A percentile compares a stretch with the other conserved stretches of the same genome.
phyloP scores from a whole-genome alignment of 1,284 basidiomycete genomes.

The Ustilago shanxiensis region DNA sequence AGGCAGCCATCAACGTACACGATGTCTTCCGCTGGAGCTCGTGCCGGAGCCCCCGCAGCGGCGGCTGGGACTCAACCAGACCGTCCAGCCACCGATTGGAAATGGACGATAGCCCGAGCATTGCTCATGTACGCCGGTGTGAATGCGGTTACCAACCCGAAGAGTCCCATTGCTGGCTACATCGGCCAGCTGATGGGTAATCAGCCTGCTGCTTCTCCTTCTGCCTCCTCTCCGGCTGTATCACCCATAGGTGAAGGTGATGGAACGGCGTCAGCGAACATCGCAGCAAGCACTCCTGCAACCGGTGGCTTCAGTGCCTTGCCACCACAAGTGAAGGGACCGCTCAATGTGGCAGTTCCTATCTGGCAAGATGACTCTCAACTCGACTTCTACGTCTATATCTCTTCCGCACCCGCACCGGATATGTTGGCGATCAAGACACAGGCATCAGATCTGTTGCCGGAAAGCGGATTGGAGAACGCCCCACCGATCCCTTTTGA shows the following conservation, averaged over 20 bases:
- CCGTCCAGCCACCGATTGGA: constrained; percentile 35
- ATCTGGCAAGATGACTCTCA: constrained; percentile 28
- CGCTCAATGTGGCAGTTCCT: constrained; percentile 37
- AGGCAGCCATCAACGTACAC: background rate
- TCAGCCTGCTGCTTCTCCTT: background rate
- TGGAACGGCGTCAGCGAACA: background rate
- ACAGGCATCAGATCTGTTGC: constrained; percentile 49
- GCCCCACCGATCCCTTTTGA: constrained; percentile 40
- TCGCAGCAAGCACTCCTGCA: background rate
- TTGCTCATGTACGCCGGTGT: constrained; percentile 48
- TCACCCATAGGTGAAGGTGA: background rate
- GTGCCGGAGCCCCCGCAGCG: constrained; percentile 7
- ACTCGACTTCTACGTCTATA: constrained; percentile 57
- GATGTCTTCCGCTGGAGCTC: constrained; percentile 15
- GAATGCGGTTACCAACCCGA: constrained; percentile 42
- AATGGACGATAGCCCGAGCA: constrained; percentile 37
- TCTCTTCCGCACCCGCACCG: constrained; percentile 39
- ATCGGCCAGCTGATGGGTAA: constrained; percentile 34
- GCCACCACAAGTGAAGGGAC: constrained; percentile 21
- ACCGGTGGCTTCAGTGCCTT: background rate
- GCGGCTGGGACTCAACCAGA: constrained; percentile 5
- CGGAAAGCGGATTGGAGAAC: constrained; percentile 15
- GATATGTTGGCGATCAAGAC: constrained; percentile 26
- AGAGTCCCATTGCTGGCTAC: constrained; percentile 31
- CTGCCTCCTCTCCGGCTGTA: background rate